Evolutionary conservation across 495 filamentous ascomycete genomes (phyloP), one percentile per base, ranked within the genome.

Genomic region (Platismatia glauca): DNA sequence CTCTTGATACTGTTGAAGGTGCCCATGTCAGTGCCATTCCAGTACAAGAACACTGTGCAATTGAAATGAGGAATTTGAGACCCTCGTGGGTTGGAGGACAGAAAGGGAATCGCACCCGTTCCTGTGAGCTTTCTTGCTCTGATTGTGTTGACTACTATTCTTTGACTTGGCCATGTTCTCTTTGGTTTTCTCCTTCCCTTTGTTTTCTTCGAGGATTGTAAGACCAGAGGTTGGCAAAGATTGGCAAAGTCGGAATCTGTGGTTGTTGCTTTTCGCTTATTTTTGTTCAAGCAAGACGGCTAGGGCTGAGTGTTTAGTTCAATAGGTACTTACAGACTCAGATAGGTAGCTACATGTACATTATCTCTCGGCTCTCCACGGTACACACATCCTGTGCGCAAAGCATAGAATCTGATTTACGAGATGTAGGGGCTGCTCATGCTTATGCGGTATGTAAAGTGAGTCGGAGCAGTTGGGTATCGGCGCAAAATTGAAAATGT

Each of bases 61-160:
- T 59, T 53, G 35, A 4, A 52, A 57, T 60, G 58, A n/a, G 46
- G 57, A 29, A 39, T 38, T 56, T 58, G 27, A 29, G 29, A 11
- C 29, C 41, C 8, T 48, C 13, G 15, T 11, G 63, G 33, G 20
- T n/a, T 57, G 33, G 29, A 61, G 43, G 63, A 41, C 57, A 43
- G 57, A n/a, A 63, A 52, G 34, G 33, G 77, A 52, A 50, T 13
- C 85, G 72, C 87, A 97, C 94, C 91, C 94, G 84, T 97, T 97
- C 75, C 84, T 84, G 87, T 96, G 92, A 78, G 89, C 89, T 87
- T 98, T 98, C 82, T 89, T 88, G 75, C 81, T 84, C 83, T 89
- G 87, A 80, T 97, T 96, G 82, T 96, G 92, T 85, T 97, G 92
- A 68, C 92, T 96, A 78, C 90, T 92, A 85, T 97, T 97, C 89